A percentile compares a stretch with the other conserved stretches of the same genome.
phyloP scores from a whole-genome alignment of 495 filamentous ascomycete genomes.

The Tuber melanosporum region DNA sequence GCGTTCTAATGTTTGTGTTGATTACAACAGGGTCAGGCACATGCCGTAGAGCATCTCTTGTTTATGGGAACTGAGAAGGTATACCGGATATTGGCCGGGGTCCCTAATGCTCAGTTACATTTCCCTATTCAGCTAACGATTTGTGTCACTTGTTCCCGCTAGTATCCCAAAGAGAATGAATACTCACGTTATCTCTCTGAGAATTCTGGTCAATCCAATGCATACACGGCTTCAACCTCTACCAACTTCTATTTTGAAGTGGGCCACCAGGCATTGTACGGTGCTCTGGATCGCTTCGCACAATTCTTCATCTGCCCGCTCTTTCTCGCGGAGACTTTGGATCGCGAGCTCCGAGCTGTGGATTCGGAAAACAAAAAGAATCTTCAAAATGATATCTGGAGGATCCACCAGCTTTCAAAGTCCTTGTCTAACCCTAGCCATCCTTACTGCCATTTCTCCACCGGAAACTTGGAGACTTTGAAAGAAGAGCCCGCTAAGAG shows the following conservation, averaged over 20 bases:
- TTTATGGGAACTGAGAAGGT: slow-evolving; percentile 99
- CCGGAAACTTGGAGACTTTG: slow-evolving; percentile 82
- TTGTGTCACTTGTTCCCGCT: slow-evolving; percentile 14
- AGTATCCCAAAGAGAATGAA: slow-evolving; percentile 92
- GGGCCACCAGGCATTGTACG: slow-evolving; percentile 71
- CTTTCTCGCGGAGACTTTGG: slow-evolving; percentile 81
- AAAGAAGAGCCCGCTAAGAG: slow-evolving; percentile 74
- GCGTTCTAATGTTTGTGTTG: slow-evolving; percentile 20
- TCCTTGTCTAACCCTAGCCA: slow-evolving; percentile 82
- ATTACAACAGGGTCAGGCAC: slow-evolving; percentile 38
- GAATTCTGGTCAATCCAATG: slow-evolving; percentile 87
- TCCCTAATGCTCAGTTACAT: not conserved
- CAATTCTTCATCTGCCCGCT: slow-evolving; percentile 95
- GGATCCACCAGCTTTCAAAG: slow-evolving; percentile 85
- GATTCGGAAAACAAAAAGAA: slow-evolving; percentile 99
- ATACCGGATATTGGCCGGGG: slow-evolving; percentile 19
- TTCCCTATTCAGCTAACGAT: slow-evolving; percentile 9
- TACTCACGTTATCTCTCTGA: slow-evolving; percentile 88
- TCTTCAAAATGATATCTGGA: slow-evolving; percentile 90
- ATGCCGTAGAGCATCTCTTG: slow-evolving; percentile 57
- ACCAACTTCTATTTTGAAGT: slow-evolving; percentile 99
- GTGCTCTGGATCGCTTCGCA: slow-evolving; percentile 89
- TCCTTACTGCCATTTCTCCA: slow-evolving; percentile 94
- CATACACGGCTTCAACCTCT: slow-evolving; percentile 85
- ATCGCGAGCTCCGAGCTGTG: slow-evolving; percentile 85